Evolutionary conservation across 805 yeast species (phyloP).

Genomic region (Yarrowia sp.): DNA sequence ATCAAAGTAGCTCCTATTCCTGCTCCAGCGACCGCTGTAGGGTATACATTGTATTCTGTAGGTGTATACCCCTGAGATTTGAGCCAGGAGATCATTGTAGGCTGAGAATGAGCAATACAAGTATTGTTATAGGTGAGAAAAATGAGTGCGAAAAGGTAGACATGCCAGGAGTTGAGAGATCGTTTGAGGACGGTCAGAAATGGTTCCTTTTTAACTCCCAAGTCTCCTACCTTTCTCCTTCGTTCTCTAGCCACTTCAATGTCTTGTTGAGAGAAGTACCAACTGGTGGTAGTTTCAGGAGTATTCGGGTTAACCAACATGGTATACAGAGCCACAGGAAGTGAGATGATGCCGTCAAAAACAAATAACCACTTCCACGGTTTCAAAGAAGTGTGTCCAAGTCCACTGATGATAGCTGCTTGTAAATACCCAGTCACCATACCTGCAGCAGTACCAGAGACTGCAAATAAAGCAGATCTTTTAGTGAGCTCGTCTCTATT

Average conservation of each 20-base stretch:
- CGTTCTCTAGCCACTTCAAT: not conserved
- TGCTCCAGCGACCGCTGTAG: not conserved
- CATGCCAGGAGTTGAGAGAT: not conserved
- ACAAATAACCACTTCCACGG: constrained; percentile 9
- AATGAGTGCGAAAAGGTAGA: not conserved
- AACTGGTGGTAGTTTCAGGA: not conserved
- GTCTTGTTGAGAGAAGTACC: not conserved
- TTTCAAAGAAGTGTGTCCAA: not conserved
- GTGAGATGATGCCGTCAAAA: not conserved
- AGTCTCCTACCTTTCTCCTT: not conserved
- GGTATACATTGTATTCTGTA: not conserved
- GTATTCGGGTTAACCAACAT: constrained; percentile 1
- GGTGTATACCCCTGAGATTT: not conserved
- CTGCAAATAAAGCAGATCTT: not conserved
- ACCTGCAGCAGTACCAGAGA: not conserved
- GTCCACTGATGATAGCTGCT: not conserved
- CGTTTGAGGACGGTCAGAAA: not conserved
- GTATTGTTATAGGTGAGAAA: constrained; percentile 2
- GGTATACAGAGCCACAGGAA: not conserved
- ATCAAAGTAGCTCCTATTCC: not conserved
- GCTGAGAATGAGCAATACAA: not conserved
- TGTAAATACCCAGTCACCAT: constrained; percentile 2
- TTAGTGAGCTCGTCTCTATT: constrained; percentile 38
- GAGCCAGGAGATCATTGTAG: constrained; percentile 10
- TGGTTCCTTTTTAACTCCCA: not conserved